Evolutionary conservation across 306 rosid species (phyloP), one percentile per base, ranked within the genome.

Genomic region (Quercus wislizeni): DNA sequence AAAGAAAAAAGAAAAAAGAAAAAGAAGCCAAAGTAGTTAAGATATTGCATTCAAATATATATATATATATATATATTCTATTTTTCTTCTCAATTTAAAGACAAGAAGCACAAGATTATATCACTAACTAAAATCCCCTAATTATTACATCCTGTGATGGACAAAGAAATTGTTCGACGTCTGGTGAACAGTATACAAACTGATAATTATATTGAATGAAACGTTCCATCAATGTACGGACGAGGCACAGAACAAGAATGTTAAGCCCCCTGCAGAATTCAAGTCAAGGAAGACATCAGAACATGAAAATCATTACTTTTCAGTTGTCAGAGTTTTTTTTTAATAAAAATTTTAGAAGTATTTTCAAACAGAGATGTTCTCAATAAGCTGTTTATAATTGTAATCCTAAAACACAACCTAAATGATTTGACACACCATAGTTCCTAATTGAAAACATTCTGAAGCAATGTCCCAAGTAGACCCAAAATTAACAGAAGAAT

Each of bases 61-160:
- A 21, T 21, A 21, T 21, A 21, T 21, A 21, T 21, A 21, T 21
- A 21, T 21, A 21, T 21, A 21, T 15, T 67, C 72, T 59, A 18
- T 65, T 64, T 28, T 28, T 77, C 41, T 72, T 58, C 80, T 80
- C 82, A 76, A 59, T 49, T 55, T 63, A 30, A 75, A 74, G 67
- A 67, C 80, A 33, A 58, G 70, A 55, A 61, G 31, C 61, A 43
- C 51, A 64, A 51, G 73, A 78, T 81, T 75, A 74, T 76, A 73
- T 52, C 65, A 81, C 79, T 43, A 74, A 49, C 79, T 76, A 79
- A 83, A 70, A 78, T 83, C 83, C 79, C 78, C 83, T 74, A 80
- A 81, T 58, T 68, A 86, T 84, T 80, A 78, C 83, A 74, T 87
- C 84, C 41, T 76, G 76, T 55, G 61, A 74, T 80, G 86, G 82